These are phyloP conservation scores for Peronosclerospora sorghi DNA, from an alignment of 352 stramenopile species.

Conservation along the genomic window DNA sequence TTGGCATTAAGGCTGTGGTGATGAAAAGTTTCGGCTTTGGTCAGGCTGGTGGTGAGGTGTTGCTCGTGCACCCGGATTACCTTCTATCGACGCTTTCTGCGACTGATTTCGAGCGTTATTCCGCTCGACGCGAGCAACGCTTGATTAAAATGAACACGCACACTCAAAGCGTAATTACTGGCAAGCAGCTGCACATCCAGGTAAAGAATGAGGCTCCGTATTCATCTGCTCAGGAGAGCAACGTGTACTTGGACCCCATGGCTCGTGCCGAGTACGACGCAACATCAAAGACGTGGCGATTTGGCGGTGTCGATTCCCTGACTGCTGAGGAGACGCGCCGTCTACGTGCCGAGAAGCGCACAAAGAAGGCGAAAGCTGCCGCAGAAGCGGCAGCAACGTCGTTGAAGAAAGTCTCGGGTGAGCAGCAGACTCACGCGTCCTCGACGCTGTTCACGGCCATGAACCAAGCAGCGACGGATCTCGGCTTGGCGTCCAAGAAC, in stretches of 20 bases:
- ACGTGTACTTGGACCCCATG: constrained; percentile 76
- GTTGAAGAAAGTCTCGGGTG: constrained; percentile 11
- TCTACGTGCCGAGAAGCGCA: constrained; percentile 25
- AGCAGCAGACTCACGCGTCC: constrained; percentile 18
- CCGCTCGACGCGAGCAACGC: constrained; percentile 41
- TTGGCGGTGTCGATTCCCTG: constrained; percentile 32
- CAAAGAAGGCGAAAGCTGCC: constrained; percentile 36
- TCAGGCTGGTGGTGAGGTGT: constrained; percentile 57
- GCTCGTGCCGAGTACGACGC: constrained; percentile 68
- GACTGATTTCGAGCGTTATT: constrained; percentile 43
- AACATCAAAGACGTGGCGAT: constrained; percentile 58
- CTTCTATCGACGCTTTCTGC: constrained; percentile 9
- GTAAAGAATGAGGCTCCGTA: constrained; percentile 80
- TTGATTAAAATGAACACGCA: constrained; percentile 68
- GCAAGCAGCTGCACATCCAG: constrained; percentile 64
- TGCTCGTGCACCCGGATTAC: constrained; percentile 52
- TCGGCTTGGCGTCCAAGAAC: constrained; percentile 38
- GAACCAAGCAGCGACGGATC: constrained; percentile 32
- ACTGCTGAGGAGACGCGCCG: constrained; percentile 24
- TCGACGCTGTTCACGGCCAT: constrained; percentile 45
- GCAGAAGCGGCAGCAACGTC: constrained; percentile 3
- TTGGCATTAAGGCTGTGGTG: constrained; percentile 65
- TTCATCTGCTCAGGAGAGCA: constrained; percentile 67
- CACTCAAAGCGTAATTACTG: constrained; percentile 58
- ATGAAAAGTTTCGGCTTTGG: constrained; percentile 84